Evolutionary conservation across 768 basidiomycete species (phyloP), one percentile per base, ranked within the genome.

Genomic region (Lentinus tigrinus): DNA sequence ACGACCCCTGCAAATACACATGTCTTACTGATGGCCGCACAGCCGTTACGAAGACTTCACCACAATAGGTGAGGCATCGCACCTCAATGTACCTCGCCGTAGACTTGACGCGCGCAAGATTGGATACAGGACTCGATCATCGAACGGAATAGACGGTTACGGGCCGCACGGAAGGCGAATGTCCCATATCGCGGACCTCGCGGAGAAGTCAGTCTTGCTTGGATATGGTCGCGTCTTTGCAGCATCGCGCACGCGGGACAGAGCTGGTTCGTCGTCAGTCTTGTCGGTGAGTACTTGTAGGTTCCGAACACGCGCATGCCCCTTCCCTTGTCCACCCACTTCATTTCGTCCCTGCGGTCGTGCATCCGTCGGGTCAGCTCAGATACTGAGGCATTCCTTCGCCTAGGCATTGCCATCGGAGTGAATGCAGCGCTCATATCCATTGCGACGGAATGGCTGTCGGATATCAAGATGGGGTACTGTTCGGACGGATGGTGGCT

Each of bases 401-500:
- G 19, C 46, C 36, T 67, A 96, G 96, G 96, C 11, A 80, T 93
- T 24, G 85, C 83, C 63, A 98, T 99, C 60, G 97, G 97, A 31
- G 70, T 94, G 40, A 97, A 93, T 65, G 93, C 95, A n/a, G 96
- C 93, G 9, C 72, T 98, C 52, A 95, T 97, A 51, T 94, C 95
- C 28, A 97, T 99, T 65, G 77, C 95, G 59, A 97, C 93, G 47
- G 93, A 91, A 74, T 99, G 97, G 97, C 82, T 99, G 23, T 94
- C 95, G 2, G 96, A 98, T 72, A 85, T 98, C 63, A 98, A 98
- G 76, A 90, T 95, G 78, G 97, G 97, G 1, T 97, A 98, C 69
- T 99, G 97, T 74, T 80, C 85, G 3, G 93, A 95, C 63, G 95
- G 93, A 1, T 99, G 97, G 97, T 99, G 97, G 96, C 72, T 99